These are phyloP conservation scores for Entomortierella chlamydospora DNA, from an alignment of 192 early-diverging fungal species.

Conservation along the genomic window DNA sequence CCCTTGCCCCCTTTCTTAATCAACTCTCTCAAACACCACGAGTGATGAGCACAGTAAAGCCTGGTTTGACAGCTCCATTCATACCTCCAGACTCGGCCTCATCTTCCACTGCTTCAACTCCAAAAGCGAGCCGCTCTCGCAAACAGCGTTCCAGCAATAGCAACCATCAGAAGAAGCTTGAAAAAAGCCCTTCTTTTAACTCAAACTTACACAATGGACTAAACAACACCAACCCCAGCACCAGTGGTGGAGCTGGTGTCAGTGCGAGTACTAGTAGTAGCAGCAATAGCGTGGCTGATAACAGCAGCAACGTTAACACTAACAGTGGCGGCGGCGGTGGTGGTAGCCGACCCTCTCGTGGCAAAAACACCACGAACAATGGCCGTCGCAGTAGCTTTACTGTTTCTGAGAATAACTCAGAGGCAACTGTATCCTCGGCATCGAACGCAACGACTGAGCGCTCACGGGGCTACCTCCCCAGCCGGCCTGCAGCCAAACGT, in stretches of 20 bases:
- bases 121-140: slow-evolving; percentile 26
- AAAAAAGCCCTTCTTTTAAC: slow-evolving; percentile 45
- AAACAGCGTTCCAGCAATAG: slow-evolving; percentile 24
- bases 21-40: slow-evolving; percentile 8
- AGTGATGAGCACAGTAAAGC: slow-evolving; percentile 59
- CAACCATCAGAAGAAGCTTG: slow-evolving; percentile 30
- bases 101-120: not conserved
- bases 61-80: slow-evolving; percentile 53
- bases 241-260: not conserved
- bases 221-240: slow-evolving; percentile 5
- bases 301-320: slow-evolving; percentile 2
- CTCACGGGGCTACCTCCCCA: slow-evolving; percentile 25
- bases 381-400: not conserved
- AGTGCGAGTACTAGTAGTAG: not conserved
- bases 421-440: slow-evolving; percentile 4
- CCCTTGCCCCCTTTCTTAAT: not conserved
- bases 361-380: not conserved
- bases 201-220: slow-evolving; percentile 38
- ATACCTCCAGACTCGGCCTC: slow-evolving; percentile 35
- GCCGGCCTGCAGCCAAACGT: slow-evolving; percentile 2
- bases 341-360: not conserved
- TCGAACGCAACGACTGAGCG: slow-evolving; percentile 11
- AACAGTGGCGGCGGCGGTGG: not conserved
- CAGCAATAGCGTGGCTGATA: not conserved
- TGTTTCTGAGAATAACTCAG: slow-evolving; percentile 20